Evolutionary conservation across 108 stramenopile genomes (phyloP).

Genomic region (Bacterosira constricta): DNA sequence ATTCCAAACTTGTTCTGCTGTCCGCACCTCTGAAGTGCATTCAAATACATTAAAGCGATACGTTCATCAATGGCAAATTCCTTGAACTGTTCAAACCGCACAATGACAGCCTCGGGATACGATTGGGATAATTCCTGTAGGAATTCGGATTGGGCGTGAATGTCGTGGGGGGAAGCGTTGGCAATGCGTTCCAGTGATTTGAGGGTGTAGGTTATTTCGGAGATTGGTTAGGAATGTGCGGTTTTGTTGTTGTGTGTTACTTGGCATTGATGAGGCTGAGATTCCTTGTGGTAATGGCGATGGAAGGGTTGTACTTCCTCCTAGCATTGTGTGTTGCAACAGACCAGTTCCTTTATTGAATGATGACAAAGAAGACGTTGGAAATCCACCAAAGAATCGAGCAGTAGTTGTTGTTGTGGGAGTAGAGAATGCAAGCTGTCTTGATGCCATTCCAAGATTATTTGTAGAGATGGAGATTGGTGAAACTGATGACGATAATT

Average conservation of each 20-base stretch:
- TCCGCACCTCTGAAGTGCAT: slow-evolving; percentile 51
- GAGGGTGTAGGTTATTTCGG: slow-evolving; percentile 52
- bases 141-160: slow-evolving; percentile 71
- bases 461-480: neutral
- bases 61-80: slow-evolving; percentile 71
- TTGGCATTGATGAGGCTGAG: neutral
- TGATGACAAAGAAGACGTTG: neutral
- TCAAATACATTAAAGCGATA: slow-evolving; percentile 65
- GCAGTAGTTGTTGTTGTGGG: neutral
- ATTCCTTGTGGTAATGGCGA: neutral
- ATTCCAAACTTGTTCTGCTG: slow-evolving; percentile 50
- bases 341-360: neutral
- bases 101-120: slow-evolving; percentile 78
- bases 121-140: slow-evolving; percentile 54
- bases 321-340: neutral
- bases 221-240: slow-evolving; percentile 40
- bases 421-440: neutral
- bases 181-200: slow-evolving; percentile 82
- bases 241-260: neutral
- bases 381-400: slow-evolving; percentile 11
- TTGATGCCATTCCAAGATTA: neutral
- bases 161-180: slow-evolving; percentile 64
- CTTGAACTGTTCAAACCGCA: slow-evolving; percentile 64
- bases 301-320: neutral
- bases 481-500: neutral